phyloP scores from a whole-genome alignment of 1,284 basidiomycete genomes.

The Cutaneotrichosporon dermatis region DNA sequence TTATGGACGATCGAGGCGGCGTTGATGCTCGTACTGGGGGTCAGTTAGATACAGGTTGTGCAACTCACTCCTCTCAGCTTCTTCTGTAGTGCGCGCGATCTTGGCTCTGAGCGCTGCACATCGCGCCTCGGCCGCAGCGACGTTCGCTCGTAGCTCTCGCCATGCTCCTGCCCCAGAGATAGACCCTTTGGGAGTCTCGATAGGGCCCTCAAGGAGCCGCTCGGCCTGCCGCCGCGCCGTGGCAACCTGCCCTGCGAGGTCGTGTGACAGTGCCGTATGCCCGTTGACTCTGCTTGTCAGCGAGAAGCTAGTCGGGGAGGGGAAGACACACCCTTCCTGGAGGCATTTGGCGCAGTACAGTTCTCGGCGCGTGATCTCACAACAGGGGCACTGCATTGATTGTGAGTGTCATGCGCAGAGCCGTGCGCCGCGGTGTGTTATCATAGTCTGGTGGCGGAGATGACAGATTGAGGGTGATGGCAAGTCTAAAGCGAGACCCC shows the following conservation, averaged over 20 bases:
- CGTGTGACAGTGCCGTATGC: constrained; percentile 12
- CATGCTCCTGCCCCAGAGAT: constrained; percentile 18
- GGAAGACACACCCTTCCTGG: constrained; percentile 29
- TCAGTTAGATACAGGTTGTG: background rate
- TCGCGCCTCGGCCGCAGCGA: constrained; percentile 25
- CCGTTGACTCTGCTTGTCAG: constrained; percentile 16
- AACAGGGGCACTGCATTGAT: constrained; percentile 25
- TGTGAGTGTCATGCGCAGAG: too few species aligned
- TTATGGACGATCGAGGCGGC: background rate
- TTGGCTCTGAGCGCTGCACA: constrained; percentile 17
- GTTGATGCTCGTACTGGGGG: constrained; percentile 9
- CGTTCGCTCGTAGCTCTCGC: constrained; percentile 33
- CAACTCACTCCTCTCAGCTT: background rate
- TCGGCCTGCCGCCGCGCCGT: constrained; percentile 15
- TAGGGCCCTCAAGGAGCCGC: constrained; percentile 13
- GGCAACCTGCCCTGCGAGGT: constrained; percentile 15
- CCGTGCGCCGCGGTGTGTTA: background rate
- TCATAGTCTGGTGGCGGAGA: too few species aligned
- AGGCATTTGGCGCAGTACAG: constrained; percentile 36
- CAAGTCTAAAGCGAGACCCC: background rate
- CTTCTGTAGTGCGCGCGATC: constrained; percentile 9
- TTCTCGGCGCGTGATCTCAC: constrained; percentile 21
- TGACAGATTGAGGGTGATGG: background rate
- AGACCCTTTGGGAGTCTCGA: background rate
- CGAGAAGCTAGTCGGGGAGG: background rate